Evolutionary conservation across 768 basidiomycete genomes (phyloP).

Genomic region (Mycena latifolia): DNA sequence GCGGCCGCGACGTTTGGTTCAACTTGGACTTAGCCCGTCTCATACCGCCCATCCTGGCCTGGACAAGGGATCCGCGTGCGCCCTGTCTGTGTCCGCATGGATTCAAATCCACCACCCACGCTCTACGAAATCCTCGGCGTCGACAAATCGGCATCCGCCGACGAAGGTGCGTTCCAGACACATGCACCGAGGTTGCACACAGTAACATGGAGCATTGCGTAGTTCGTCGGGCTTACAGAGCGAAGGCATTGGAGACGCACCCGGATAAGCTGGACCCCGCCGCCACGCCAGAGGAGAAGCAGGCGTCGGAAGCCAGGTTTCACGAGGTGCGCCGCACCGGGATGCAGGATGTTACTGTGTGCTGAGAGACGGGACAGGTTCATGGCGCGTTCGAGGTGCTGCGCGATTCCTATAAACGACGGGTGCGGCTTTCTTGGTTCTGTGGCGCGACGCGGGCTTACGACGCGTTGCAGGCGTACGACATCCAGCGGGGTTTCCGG

Average conservation of each 20-base stretch:
- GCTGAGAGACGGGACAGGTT: slow-evolving; percentile 55
- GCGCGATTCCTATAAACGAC: slow-evolving; percentile 66
- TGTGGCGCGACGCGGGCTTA: neutral
- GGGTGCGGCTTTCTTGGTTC: slow-evolving; percentile 50
- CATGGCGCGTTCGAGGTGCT: slow-evolving; percentile 73
- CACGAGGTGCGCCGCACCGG: slow-evolving; percentile 60
- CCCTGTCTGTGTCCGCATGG: slow-evolving; percentile 11
- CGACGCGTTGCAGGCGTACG: slow-evolving; percentile 55
- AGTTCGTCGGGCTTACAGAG: slow-evolving; percentile 79
- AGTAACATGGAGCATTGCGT: neutral
- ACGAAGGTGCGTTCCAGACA: slow-evolving; percentile 38
- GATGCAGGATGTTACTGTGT: slow-evolving; percentile 25
- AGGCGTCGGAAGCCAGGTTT: slow-evolving; percentile 68
- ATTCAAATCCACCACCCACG: slow-evolving; percentile 9
- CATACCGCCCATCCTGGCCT: slow-evolving; percentile 25
- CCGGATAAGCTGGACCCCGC: slow-evolving; percentile 76
- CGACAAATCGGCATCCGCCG: slow-evolving; percentile 34
- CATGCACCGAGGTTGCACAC: neutral
- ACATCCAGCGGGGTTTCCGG: slow-evolving; percentile 50
- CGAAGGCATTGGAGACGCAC: slow-evolving; percentile 77
- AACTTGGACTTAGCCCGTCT: slow-evolving; percentile 13
- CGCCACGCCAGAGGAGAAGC: slow-evolving; percentile 64
- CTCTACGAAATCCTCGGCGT: slow-evolving; percentile 40
- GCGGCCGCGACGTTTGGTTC: slow-evolving; percentile 14
- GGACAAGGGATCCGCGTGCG: neutral